phyloP scores from a whole-genome alignment of 2,329 filamentous ascomycete genomes.

The Penicillium sp. region DNA sequence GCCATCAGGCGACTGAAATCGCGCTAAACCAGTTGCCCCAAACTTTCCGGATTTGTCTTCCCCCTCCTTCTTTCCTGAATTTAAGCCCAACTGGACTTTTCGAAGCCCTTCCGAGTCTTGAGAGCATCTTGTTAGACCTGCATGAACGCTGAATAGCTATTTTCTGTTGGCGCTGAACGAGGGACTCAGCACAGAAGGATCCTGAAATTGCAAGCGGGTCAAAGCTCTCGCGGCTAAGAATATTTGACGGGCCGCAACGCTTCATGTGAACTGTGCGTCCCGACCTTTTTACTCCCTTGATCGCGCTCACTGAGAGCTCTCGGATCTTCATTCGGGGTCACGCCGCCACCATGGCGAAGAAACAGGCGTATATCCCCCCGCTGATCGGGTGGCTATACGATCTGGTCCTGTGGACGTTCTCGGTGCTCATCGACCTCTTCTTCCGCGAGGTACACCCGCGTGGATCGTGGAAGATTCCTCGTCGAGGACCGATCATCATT shows the following conservation, averaged over 20 bases:
- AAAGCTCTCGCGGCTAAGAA: slow-evolving; percentile 21
- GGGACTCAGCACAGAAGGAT: slow-evolving; percentile 7
- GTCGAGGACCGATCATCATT: slow-evolving; percentile 85
- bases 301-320: slow-evolving; percentile 5
- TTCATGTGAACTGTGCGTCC: slow-evolving; percentile 22
- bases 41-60: slow-evolving; percentile 24
- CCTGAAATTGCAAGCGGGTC: slow-evolving; percentile 20
- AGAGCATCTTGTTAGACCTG: neutral
- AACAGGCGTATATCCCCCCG: slow-evolving; percentile 45
- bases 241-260: slow-evolving; percentile 13
- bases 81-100: neutral
- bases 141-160: neutral
- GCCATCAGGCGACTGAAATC: slow-evolving; percentile 8
- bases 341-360: slow-evolving; percentile 38
- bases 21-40: slow-evolving; percentile 12
- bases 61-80: slow-evolving; percentile 1
- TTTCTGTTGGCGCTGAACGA: slow-evolving; percentile 5
- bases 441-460: slow-evolving; percentile 96
- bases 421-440: slow-evolving; percentile 87
- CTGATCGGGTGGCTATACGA: slow-evolving; percentile 57
- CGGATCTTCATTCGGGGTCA: slow-evolving; percentile 1
- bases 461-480: slow-evolving; percentile 92
- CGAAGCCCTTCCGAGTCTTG: neutral
- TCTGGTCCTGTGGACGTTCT: slow-evolving; percentile 55
- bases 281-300: slow-evolving; percentile 7